Conservation (phyloP, 2,329 filamentous ascomycete genomes). For the Stagonosporopsis rhizophila region DNA sequence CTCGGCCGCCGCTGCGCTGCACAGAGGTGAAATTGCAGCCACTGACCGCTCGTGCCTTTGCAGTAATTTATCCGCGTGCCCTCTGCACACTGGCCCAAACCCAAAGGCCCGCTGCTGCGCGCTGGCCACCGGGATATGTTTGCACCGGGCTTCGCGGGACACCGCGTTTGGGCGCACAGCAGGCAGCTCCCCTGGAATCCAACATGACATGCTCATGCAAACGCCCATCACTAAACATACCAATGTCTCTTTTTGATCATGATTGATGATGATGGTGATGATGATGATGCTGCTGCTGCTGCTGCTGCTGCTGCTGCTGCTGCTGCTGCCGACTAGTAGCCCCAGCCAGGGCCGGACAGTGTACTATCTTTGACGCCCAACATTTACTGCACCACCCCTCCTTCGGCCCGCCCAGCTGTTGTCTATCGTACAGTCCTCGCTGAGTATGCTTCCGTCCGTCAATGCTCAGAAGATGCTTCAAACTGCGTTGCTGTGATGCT, state of each 20-base stretch:
- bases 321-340: constrained; percentile 1
- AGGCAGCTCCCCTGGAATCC: neutral
- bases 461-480: constrained; percentile 19
- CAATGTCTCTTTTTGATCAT: constrained; percentile 1
- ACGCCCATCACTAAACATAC: neutral
- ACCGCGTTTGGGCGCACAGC: no score
- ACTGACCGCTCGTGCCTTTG: neutral
- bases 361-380: constrained; percentile 1
- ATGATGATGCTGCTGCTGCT: no score
- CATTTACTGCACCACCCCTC: constrained; percentile 5
- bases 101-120: neutral
- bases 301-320: no score
- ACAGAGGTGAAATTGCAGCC: neutral
- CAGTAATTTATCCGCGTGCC: constrained; percentile 18
- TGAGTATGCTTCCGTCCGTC: constrained; percentile 26
- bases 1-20: constrained; percentile 8
- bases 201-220: neutral
- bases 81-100: neutral
- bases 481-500: constrained; percentile 24
- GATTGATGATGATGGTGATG: no score
- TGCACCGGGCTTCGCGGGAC: no score
- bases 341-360: neutral
- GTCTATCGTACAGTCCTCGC: constrained; percentile 35
- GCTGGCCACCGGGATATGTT: neutral
- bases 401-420: constrained; percentile 1